Evolutionary conservation across 129 eudicot species (phyloP).

Genomic region (Pseudognaphalium luteoalbum): DNA sequence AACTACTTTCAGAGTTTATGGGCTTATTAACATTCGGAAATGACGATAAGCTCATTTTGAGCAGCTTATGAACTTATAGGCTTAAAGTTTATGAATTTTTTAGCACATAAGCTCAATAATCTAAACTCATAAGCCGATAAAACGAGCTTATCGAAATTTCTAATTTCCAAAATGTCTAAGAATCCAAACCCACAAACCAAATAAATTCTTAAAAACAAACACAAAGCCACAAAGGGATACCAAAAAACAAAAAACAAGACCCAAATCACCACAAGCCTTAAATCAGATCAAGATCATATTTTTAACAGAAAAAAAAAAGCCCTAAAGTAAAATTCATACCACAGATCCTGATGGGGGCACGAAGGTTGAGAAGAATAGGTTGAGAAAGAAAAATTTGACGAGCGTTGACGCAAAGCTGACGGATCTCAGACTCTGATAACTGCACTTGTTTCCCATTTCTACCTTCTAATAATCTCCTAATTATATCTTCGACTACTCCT

Average conservation of each 20-base stretch:
- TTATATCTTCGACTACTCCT: constrained; percentile 82
- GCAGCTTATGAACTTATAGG: background rate
- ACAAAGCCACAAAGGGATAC: no score
- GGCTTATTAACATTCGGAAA: no score
- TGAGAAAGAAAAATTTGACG: constrained; percentile 80
- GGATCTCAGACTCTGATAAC: constrained; percentile 89
- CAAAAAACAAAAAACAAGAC: background rate
- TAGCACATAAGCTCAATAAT: background rate
- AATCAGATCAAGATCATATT: constrained; percentile 6
- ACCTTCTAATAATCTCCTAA: constrained; percentile 71
- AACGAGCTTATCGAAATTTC: no score
- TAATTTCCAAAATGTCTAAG: no score
- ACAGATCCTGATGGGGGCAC: constrained; percentile 92
- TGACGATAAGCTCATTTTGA: background rate
- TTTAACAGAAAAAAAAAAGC: background rate
- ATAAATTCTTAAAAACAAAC: background rate
- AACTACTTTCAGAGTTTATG: no score
- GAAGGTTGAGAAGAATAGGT: constrained; percentile 68
- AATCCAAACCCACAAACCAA: constrained; percentile 1
- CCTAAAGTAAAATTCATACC: constrained; percentile 36
- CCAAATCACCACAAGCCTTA: background rate
- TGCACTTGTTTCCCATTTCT: constrained; percentile 90
- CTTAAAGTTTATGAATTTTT: background rate
- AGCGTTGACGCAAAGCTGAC: constrained; percentile 89
- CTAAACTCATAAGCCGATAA: no score